Base-by-base conservation (phyloP, 176 grass and related monocot genomes). In the Elaeis guineensis region DNA sequence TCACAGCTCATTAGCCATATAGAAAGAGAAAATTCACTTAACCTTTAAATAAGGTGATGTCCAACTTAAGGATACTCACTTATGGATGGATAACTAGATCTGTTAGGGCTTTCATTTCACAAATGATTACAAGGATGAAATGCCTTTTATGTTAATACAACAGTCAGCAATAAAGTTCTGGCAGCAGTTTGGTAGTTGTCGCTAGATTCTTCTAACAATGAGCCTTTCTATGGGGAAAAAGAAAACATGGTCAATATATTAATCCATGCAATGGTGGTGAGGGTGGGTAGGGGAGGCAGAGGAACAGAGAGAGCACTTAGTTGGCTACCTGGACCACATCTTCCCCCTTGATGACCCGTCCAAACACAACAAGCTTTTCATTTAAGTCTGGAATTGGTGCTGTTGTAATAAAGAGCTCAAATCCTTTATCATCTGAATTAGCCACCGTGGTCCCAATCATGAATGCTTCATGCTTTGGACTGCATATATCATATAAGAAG, bases 401-500 rank as follows among this genome's bases (percentile, higher is more conserved):
- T 17, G 87, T 98, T 0, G 93, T 98, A 54, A 98, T 98, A 72
- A 98, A 92, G 24, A 98, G 29, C 82, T 98, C 87, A 76, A 98
- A 92, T 72, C 85, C 93, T 86, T 92, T 85, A 64, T 28, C 73
- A 54, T 86, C 85, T 65, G 70, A 66, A 61, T 77, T 86, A 35
- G 52, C 9, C 59, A 78, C 85, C 64, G 78, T 67, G 11, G 93
- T 98, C 51, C 87, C 93, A 70, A 98, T 77, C 84, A 98, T 89
- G 69, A 92, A 98, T 4, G 93, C 84, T 59, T 92, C 84, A 19
- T 92, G 93, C 67, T 92, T 92, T 76, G 87, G 70, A 62, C 93
- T 98, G 73, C 25, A 81, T 28, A 29, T 74, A 74, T n/a, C 21
- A 18, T 9, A 44, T 44, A 44, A 44, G 35, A 44, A 14, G 11